A percentile compares a stretch with the other conserved stretches of the same genome.
Evolutionary conservation across 495 filamentous ascomycete genomes (phyloP).

Genomic region (Melanomma pulvis-pyrius): DNA sequence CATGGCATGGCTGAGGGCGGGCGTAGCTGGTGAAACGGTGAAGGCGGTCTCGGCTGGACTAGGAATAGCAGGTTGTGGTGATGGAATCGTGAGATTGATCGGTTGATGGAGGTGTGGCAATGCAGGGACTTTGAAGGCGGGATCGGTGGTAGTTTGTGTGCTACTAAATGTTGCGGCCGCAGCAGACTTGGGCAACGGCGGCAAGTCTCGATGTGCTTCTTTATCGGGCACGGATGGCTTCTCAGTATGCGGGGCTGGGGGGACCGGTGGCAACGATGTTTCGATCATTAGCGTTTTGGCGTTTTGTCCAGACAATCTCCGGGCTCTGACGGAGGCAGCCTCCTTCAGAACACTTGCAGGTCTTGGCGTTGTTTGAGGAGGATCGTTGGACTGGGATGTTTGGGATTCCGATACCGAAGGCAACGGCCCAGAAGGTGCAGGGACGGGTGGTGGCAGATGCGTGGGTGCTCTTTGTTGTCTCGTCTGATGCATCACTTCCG

Average conservation of each 20-base stretch:
- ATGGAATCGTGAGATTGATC: constrained; percentile 25
- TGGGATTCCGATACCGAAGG: constrained; percentile 32
- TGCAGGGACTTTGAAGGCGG: constrained; percentile 38
- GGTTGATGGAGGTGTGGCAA: constrained; percentile 23
- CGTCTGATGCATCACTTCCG: constrained; percentile 57
- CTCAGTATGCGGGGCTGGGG: constrained; percentile 44
- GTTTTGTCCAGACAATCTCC: constrained; percentile 79
- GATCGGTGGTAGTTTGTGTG: constrained; percentile 23
- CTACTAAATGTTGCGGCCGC: constrained; percentile 26
- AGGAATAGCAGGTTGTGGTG: constrained; percentile 28
- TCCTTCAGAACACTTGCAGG: constrained; percentile 46
- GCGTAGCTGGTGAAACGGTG: constrained; percentile 39
- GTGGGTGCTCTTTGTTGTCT: constrained; percentile 41
- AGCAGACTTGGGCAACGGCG: constrained; percentile 41
- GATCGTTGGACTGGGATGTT: constrained; percentile 16
- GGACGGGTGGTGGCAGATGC: constrained; percentile 50
- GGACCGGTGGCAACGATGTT: constrained; percentile 58
- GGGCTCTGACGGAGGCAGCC: constrained; percentile 66
- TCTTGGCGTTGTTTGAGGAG: constrained; percentile 27
- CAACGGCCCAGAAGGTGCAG: constrained; percentile 45
- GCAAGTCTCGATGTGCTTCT: constrained; percentile 48
- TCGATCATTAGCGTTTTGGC: constrained; percentile 88
- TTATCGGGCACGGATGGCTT: constrained; percentile 48
- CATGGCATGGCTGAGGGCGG: constrained; percentile 31
- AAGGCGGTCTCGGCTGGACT: constrained; percentile 39